phyloP scores from a whole-genome alignment of 1,284 basidiomycete genomes.

The Leccinum cinnamomeum region DNA sequence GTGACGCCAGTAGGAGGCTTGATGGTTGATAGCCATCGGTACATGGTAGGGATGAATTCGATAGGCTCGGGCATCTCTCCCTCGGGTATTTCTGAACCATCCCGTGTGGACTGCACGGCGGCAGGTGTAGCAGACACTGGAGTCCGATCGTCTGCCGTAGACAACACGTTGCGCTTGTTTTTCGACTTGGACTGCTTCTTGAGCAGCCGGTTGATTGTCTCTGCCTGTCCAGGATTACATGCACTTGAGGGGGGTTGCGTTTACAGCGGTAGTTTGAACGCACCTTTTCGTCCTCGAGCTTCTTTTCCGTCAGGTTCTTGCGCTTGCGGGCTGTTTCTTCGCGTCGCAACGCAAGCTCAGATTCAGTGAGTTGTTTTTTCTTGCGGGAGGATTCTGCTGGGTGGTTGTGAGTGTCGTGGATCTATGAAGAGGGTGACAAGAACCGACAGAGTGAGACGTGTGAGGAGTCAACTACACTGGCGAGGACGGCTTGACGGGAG shows the following conservation, averaged over 20 bases:
- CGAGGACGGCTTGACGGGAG: slow-evolving; percentile 70
- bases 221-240: slow-evolving; percentile 46
- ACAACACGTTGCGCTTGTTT: slow-evolving; percentile 57
- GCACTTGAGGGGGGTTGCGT: neutral
- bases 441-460: slow-evolving; percentile 50
- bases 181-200: slow-evolving; percentile 82
- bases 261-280: neutral
- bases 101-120: slow-evolving; percentile 31
- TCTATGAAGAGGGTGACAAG: neutral
- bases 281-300: slow-evolving; percentile 90
- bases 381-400: slow-evolving; percentile 55
- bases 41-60: slow-evolving; percentile 51
- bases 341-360: slow-evolving; percentile 76
- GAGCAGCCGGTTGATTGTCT: slow-evolving; percentile 88
- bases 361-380: slow-evolving; percentile 80
- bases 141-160: slow-evolving; percentile 47
- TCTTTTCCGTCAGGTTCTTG: slow-evolving; percentile 85
- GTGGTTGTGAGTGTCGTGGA: slow-evolving; percentile 2
- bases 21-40: slow-evolving; percentile 60
- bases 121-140: slow-evolving; percentile 36
- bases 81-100: slow-evolving; percentile 32
- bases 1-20: slow-evolving; percentile 16
- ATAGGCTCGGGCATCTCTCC: slow-evolving; percentile 36
- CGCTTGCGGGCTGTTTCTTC: slow-evolving; percentile 87
- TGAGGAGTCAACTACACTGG: slow-evolving; percentile 61